Percentiles rank a stretch among this genome's conserved stretches.
phyloP scores from a whole-genome alignment of 495 filamentous ascomycete genomes.

The Penicillium cosmopolitanum region DNA sequence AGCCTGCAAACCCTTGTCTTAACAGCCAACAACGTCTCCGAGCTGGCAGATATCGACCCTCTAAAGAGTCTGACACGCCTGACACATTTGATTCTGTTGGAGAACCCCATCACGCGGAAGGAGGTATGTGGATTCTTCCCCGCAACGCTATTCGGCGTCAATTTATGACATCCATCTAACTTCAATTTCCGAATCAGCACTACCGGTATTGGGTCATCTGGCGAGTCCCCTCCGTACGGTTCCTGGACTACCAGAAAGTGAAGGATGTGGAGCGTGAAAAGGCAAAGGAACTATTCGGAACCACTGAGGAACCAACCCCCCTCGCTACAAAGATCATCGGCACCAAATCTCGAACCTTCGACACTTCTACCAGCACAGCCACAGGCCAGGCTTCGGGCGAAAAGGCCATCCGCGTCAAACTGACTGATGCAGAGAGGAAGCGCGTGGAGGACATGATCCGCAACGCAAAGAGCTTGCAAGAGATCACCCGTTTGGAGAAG shows the following conservation, averaged over 20 bases:
- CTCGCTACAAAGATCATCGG: constrained; percentile 89
- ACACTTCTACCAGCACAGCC: constrained; percentile 56
- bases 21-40: constrained; percentile 72
- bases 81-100: constrained; percentile 78
- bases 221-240: constrained; percentile 80
- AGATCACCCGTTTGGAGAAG: constrained; percentile 81
- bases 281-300: constrained; percentile 83
- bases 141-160: background rate
- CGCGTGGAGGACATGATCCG: constrained; percentile 73
- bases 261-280: constrained; percentile 78
- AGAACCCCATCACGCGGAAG: constrained; percentile 89
- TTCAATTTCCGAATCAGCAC: constrained; percentile 56
- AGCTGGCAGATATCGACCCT: constrained; percentile 88
- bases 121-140: constrained; percentile 63
- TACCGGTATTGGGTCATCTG: constrained; percentile 93
- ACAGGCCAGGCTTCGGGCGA: constrained; percentile 51
- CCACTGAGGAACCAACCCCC: constrained; percentile 69
- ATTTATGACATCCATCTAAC: background rate
- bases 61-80: constrained; percentile 68
- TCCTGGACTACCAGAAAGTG: constrained; percentile 92
- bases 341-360: constrained; percentile 82
- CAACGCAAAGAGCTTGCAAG: constrained; percentile 82
- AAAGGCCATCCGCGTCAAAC: constrained; percentile 68
- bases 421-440: constrained; percentile 73
- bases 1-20: constrained; percentile 78